Conservation (phyloP, 495 filamentous ascomycete species). For the Bacidia gigantensis region DNA sequence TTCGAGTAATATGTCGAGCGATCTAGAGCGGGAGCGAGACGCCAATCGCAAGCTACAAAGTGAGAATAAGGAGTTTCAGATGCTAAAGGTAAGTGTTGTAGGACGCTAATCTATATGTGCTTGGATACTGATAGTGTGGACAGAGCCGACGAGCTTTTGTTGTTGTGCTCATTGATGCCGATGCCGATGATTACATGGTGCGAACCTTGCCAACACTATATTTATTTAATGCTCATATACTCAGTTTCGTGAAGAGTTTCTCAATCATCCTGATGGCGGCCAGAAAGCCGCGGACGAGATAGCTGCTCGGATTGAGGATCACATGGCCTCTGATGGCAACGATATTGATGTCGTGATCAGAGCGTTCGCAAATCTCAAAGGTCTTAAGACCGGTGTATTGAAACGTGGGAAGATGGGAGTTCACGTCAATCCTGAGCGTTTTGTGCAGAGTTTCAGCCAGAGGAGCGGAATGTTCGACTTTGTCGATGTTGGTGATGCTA, state of each 20-base stretch:
- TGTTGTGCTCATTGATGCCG: conserved; percentile 26
- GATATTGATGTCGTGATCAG: conserved; percentile 25
- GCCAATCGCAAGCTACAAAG: neutral
- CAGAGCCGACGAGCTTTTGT: conserved; percentile 16
- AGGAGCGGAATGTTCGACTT: conserved; percentile 35
- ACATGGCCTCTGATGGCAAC: conserved; percentile 21
- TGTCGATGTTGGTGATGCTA: conserved; percentile 34
- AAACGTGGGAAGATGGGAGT: conserved; percentile 18
- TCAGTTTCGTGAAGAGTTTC: conserved; percentile 27
- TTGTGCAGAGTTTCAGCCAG: conserved; percentile 33
- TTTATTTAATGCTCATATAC: neutral
- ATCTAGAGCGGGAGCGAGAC: conserved; percentile 2
- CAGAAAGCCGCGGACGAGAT: conserved; percentile 26
- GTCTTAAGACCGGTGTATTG: conserved; percentile 21
- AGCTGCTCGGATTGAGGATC: conserved; percentile 19
- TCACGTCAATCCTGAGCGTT: conserved; percentile 14
- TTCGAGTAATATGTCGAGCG: neutral
- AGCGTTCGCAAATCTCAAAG: conserved; percentile 27
- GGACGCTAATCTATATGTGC: neutral
- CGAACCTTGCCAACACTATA: neutral
- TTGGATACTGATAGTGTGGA: neutral
- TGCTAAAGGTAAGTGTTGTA: conserved; percentile 2
- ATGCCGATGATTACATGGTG: conserved; percentile 26
- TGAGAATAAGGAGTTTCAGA: conserved; percentile 1
- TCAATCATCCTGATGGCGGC: conserved; percentile 24